A percentile compares a stretch with the other conserved stretches of the same genome.
These are phyloP conservation scores for Excoecaria agallocha DNA, from an alignment of 345 rosid genomes.

Conservation along the genomic window DNA sequence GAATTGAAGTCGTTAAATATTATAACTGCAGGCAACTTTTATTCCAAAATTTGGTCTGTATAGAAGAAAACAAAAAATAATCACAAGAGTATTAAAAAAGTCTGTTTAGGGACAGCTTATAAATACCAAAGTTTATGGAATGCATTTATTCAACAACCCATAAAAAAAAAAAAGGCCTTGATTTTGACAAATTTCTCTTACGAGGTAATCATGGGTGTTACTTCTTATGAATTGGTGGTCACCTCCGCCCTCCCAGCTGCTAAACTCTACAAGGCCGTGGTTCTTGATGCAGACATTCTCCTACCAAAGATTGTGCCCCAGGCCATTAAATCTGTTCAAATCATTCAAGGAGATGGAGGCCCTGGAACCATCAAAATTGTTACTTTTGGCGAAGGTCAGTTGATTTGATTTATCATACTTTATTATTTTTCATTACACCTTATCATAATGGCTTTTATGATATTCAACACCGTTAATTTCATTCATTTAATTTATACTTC, in stretches of 20 bases:
- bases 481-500: too few species aligned
- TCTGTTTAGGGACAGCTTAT: too few species aligned
- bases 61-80: too few species aligned
- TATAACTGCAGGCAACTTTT: too few species aligned
- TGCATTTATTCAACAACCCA: too few species aligned
- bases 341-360: constrained; percentile 41
- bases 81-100: too few species aligned
- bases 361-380: constrained; percentile 36
- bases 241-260: constrained; percentile 31
- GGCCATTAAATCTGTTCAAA: constrained; percentile 26
- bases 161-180: too few species aligned
- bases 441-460: too few species aligned
- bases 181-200: background rate
- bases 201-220: constrained; percentile 15
- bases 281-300: constrained; percentile 36
- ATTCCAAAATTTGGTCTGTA: too few species aligned
- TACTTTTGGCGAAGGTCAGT: constrained; percentile 39
- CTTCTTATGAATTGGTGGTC: constrained; percentile 18
- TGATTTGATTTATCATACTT: background rate
- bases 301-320: constrained; percentile 40
- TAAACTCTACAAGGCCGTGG: constrained; percentile 39
- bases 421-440: background rate
- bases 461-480: too few species aligned
- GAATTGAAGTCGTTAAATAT: too few species aligned
- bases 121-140: too few species aligned